These are phyloP conservation scores for Dendrothele bispora DNA, from an alignment of 768 basidiomycete species.

Conservation along the genomic window DNA sequence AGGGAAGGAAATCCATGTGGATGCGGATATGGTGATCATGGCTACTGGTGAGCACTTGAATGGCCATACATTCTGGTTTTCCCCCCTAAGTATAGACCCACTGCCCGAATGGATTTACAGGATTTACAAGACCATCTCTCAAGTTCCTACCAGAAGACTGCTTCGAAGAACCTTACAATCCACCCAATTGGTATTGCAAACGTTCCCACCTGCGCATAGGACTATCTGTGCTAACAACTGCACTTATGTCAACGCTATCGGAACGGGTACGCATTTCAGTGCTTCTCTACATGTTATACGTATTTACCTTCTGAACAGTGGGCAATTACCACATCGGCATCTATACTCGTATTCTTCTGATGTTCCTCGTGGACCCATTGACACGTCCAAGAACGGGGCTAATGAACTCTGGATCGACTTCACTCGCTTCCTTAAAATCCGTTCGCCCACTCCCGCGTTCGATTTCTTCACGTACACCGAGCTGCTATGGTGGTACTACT, in stretches of 20 bases:
- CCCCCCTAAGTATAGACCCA: conserved; percentile 43
- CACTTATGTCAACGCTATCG: conserved; percentile 49
- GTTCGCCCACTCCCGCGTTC: conserved; percentile 19
- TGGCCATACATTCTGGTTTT: conserved; percentile 51
- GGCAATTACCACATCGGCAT: conserved; percentile 51
- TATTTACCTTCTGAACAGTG: conserved; percentile 2
- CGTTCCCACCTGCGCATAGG: conserved; percentile 57
- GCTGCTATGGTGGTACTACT: conserved; percentile 20
- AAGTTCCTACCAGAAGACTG: conserved; percentile 45
- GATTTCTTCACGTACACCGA: conserved; percentile 61
- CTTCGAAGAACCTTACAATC: conserved; percentile 50
- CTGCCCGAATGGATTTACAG: conserved; percentile 50
- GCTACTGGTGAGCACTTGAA: too few relatives aligned
- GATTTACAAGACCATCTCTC: conserved; percentile 45
- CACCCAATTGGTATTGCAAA: conserved; percentile 56
- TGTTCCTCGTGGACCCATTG: conserved; percentile 44
- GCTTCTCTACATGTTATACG: conserved; percentile 35
- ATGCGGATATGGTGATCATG: conserved; percentile 49
- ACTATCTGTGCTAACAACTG: conserved; percentile 52
- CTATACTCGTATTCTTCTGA: conserved; percentile 50
- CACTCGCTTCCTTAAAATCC: conserved; percentile 47
- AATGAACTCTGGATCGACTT: conserved; percentile 60
- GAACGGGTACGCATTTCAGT: conserved; percentile 38
- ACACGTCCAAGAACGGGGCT: conserved; percentile 45
- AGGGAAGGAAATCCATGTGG: conserved; percentile 31